These are phyloP conservation scores for Priceomyces melissophilus DNA, from an alignment of 805 yeast genomes.

Conservation along the genomic window DNA sequence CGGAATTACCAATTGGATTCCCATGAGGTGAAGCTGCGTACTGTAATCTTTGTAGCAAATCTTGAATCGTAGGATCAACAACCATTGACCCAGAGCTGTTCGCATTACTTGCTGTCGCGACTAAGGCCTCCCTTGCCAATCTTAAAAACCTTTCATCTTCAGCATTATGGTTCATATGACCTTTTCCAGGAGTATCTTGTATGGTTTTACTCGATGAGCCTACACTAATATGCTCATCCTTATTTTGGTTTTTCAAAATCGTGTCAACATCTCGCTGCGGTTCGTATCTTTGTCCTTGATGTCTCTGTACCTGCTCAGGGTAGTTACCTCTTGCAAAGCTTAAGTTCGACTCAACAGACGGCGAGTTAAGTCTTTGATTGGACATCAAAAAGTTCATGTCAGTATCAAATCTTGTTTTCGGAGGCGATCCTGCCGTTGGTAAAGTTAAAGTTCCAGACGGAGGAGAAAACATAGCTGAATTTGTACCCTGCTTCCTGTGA, in stretches of 20 bases:
- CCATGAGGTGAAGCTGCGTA: conserved; percentile 61
- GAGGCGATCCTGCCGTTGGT: conserved; percentile 1
- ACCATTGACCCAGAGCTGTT: conserved; percentile 22
- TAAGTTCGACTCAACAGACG: conserved; percentile 11
- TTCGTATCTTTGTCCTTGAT: background rate
- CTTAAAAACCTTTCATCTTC: conserved; percentile 56
- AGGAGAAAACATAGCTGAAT: conserved; percentile 5
- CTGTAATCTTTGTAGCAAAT: conserved; percentile 55
- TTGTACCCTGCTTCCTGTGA: background rate
- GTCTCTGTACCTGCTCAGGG: background rate
- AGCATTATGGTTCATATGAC: conserved; percentile 6
- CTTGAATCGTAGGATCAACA: conserved; percentile 63
- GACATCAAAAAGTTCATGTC: conserved; percentile 2
- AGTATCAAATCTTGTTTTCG: conserved; percentile 5
- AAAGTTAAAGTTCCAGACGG: conserved; percentile 1
- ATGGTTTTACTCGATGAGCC: no score
- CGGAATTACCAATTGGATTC: conserved; percentile 38
- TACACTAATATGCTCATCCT: no score
- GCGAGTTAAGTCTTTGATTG: conserved; percentile 5
- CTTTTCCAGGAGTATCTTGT: no score
- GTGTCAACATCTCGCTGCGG: no score
- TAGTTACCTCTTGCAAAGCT: conserved; percentile 12
- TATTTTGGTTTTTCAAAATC: no score
- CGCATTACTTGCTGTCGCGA: conserved; percentile 46
- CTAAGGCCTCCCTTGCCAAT: conserved; percentile 60